A percentile compares a stretch with the other conserved stretches of the same genome.
These are phyloP conservation scores for Cymbidium sinense DNA, from an alignment of 106 monocot genomes.

Conservation along the genomic window DNA sequence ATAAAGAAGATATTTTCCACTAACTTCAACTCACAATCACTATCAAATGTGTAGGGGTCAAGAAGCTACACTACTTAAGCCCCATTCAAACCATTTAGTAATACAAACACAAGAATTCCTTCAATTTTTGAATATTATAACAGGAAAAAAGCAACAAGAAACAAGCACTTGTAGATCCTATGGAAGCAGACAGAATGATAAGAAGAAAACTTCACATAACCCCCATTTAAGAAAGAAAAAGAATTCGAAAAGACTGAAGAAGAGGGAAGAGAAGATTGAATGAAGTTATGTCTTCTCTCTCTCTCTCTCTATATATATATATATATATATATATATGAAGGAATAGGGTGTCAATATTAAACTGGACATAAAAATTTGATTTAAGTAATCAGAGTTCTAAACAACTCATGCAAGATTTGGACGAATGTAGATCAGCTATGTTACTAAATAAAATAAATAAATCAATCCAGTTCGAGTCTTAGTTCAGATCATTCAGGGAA, in stretches of 20 bases:
- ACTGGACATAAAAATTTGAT: no score
- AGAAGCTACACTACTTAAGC: conserved; percentile 18
- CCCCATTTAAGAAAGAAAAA: conserved; percentile 18
- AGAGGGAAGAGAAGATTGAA: not conserved
- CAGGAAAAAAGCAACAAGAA: conserved; percentile 2
- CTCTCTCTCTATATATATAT: not conserved
- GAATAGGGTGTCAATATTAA: not conserved
- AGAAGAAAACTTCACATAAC: not conserved
- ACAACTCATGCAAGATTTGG: no score
- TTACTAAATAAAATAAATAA: no score
- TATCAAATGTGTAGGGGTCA: conserved; percentile 27
- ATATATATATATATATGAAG: not conserved
- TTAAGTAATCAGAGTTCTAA: no score
- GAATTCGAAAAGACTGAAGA: not conserved
- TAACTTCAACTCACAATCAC: conserved; percentile 45
- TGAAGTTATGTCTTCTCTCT: no score
- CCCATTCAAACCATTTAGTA: not conserved
- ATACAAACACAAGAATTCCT: not conserved
- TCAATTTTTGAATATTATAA: not conserved
- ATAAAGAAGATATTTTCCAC: conserved; percentile 15
- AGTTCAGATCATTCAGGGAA: no score
- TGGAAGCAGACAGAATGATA: conserved; percentile 2
- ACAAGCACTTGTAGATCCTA: conserved; percentile 21
- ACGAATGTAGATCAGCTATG: no score
- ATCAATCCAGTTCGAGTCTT: no score